Percentiles rank a stretch among this genome's conserved stretches.
Evolutionary conservation across 176 grass and related monocot species (phyloP).

Genomic region (Tillandsia leiboldiana): DNA sequence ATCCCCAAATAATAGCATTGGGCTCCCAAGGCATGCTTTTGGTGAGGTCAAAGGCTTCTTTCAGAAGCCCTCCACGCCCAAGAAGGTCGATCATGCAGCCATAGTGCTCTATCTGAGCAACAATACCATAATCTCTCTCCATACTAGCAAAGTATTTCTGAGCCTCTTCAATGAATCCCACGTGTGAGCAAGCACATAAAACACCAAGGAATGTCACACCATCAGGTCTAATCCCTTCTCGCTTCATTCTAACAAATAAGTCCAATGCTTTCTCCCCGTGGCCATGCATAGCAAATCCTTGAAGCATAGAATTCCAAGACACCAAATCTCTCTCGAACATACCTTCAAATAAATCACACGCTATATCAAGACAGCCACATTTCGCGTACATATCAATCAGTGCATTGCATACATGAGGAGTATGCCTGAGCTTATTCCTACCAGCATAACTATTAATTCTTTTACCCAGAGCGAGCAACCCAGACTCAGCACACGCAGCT

Average conservation of each 20-base stretch:
- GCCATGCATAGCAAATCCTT: slow-evolving; percentile 72
- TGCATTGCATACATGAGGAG: slow-evolving; percentile 50
- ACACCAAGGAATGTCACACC: slow-evolving; percentile 53
- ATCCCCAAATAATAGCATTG: slow-evolving; percentile 57
- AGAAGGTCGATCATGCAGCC: slow-evolving; percentile 67
- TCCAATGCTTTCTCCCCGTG: slow-evolving; percentile 44
- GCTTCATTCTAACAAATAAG: slow-evolving; percentile 59
- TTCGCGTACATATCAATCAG: slow-evolving; percentile 76
- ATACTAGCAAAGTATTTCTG: slow-evolving; percentile 34
- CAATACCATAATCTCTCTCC: slow-evolving; percentile 44
- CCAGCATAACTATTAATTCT: slow-evolving; percentile 47
- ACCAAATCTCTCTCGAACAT: slow-evolving; percentile 41
- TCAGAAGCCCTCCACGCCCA: slow-evolving; percentile 51
- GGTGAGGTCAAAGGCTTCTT: slow-evolving; percentile 44
- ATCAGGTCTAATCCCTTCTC: slow-evolving; percentile 43
- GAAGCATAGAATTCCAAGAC: slow-evolving; percentile 75
- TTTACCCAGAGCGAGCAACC: slow-evolving; percentile 53
- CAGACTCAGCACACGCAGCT: slow-evolving; percentile 59
- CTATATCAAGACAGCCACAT: slow-evolving; percentile 50
- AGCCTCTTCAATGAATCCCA: slow-evolving; percentile 51
- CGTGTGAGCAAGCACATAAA: slow-evolving; percentile 55
- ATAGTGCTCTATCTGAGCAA: slow-evolving; percentile 66
- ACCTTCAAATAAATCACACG: slow-evolving; percentile 56
- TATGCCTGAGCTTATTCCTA: slow-evolving; percentile 28
- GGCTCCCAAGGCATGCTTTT: slow-evolving; percentile 51